Evolutionary conservation across 1,284 basidiomycete species (phyloP).

Genomic region (Ceratobasidium theobromae): DNA sequence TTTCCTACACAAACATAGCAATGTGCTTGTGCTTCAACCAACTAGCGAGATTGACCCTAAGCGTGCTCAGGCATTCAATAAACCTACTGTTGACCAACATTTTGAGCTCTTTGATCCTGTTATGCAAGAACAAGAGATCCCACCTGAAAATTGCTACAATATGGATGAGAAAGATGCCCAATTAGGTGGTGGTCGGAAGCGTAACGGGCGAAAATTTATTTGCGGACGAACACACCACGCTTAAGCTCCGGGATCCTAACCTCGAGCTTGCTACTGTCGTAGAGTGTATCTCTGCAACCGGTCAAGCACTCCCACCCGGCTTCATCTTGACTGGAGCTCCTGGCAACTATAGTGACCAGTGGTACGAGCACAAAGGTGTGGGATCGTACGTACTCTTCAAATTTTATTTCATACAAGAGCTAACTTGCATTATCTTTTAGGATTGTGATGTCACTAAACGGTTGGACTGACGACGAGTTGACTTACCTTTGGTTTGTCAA

Average conservation of each 20-base stretch:
- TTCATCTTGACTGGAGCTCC: constrained; percentile 44
- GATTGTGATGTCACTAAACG: constrained; percentile 43
- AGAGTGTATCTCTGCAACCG: constrained; percentile 45
- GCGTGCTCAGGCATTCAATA: constrained; percentile 42
- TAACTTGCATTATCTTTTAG: constrained; percentile 30
- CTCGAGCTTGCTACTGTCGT: constrained; percentile 46
- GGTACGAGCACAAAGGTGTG: constrained; percentile 10
- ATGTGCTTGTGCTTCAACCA: constrained; percentile 39
- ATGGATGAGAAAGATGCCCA: constrained; percentile 50
- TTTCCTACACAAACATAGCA: constrained; percentile 40
- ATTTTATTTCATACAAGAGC: not conserved
- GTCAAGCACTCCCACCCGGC: constrained; percentile 39
- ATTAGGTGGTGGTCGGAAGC: constrained; percentile 40
- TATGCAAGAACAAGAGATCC: constrained; percentile 40
- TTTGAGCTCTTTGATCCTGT: constrained; percentile 38
- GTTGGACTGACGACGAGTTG: constrained; percentile 43
- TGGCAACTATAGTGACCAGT: constrained; percentile 39
- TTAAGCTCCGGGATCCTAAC: constrained; percentile 40
- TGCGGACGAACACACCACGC: constrained; percentile 34
- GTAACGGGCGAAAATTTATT: constrained; percentile 24
- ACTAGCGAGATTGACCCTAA: constrained; percentile 41
- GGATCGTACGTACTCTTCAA: constrained; percentile 28
- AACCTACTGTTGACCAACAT: constrained; percentile 37
- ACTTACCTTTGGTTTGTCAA: constrained; percentile 43
- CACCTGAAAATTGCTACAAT: constrained; percentile 40